Conservation (phyloP, 2,329 filamentous ascomycete genomes). For the Ustilaginoidea virens region DNA sequence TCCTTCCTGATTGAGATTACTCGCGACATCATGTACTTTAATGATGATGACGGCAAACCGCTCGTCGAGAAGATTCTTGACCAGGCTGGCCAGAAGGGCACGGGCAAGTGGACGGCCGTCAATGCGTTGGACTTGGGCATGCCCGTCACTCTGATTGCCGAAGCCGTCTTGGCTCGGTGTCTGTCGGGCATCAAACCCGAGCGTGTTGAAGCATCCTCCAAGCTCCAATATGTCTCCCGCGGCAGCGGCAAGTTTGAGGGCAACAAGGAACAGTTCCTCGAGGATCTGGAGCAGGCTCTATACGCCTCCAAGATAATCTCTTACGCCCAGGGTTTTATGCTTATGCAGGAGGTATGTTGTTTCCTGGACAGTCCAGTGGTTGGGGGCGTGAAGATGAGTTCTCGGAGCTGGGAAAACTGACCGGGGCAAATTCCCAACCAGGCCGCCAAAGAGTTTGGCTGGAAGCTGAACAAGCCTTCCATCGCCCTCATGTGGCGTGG, state of each 20-base stretch:
- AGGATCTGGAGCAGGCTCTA: constrained; percentile 94
- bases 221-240: constrained; percentile 62
- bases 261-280: constrained; percentile 84
- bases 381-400: no score
- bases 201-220: constrained; percentile 65
- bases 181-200: constrained; percentile 88
- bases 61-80: constrained; percentile 99
- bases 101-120: constrained; percentile 99
- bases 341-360: constrained; percentile 79
- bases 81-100: constrained; percentile 97
- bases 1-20: constrained; percentile 99
- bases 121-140: constrained; percentile 97
- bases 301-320: constrained; percentile 99
- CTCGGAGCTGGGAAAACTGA: no score
- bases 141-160: constrained; percentile 95
- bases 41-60: constrained; percentile 79
- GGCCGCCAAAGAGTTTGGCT: constrained; percentile 89
- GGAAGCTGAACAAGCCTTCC: constrained; percentile 99
- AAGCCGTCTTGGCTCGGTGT: constrained; percentile 92
- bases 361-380: no score
- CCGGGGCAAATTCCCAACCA: constrained; percentile 26
- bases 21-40: constrained; percentile 95
- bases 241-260: constrained; percentile 61
- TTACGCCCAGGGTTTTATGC: constrained; percentile 98
- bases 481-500: constrained; percentile 99